These are phyloP conservation scores for Tulasnella sp. DNA, from an alignment of 768 basidiomycete genomes.

Conservation along the genomic window DNA sequence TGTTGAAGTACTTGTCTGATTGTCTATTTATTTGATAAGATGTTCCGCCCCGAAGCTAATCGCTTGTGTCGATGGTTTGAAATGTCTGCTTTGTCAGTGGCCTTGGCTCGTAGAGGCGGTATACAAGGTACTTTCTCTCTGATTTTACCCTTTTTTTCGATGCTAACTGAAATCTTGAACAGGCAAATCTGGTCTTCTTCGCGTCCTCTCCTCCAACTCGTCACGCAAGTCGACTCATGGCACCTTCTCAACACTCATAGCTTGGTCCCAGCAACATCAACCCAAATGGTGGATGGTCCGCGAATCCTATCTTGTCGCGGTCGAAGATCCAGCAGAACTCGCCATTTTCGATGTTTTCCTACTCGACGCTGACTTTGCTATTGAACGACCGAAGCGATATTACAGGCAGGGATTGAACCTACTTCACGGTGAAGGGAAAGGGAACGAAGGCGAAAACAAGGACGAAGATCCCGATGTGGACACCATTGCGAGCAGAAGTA, in stretches of 20 bases:
- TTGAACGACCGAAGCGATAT: constrained; percentile 80
- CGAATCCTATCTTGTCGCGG: constrained; percentile 79
- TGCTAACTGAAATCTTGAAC: background rate
- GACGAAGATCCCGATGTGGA: constrained; percentile 1
- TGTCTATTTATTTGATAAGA: constrained; percentile 34
- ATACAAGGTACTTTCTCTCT: constrained; percentile 33
- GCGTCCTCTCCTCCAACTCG: constrained; percentile 25
- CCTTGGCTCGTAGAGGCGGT: constrained; percentile 68
- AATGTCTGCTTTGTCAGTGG: constrained; percentile 73
- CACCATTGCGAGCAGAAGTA: background rate
- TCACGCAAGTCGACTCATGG: constrained; percentile 18
- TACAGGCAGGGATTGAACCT: constrained; percentile 76
- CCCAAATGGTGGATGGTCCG: constrained; percentile 84
- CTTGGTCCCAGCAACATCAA: constrained; percentile 47
- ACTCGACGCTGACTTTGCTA: constrained; percentile 74
- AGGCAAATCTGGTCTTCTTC: constrained; percentile 78
- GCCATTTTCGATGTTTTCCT: constrained; percentile 89
- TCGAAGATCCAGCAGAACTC: constrained; percentile 83
- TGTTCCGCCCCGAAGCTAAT: constrained; percentile 91
- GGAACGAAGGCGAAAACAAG: background rate
- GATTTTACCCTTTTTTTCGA: background rate
- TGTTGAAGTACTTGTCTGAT: background rate
- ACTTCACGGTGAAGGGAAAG: constrained; percentile 28
- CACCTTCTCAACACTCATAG: constrained; percentile 15
- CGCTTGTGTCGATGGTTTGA: constrained; percentile 84